Base-by-base conservation (phyloP, 2,329 filamentous ascomycete species). In the Coleophoma cylindrospora region DNA sequence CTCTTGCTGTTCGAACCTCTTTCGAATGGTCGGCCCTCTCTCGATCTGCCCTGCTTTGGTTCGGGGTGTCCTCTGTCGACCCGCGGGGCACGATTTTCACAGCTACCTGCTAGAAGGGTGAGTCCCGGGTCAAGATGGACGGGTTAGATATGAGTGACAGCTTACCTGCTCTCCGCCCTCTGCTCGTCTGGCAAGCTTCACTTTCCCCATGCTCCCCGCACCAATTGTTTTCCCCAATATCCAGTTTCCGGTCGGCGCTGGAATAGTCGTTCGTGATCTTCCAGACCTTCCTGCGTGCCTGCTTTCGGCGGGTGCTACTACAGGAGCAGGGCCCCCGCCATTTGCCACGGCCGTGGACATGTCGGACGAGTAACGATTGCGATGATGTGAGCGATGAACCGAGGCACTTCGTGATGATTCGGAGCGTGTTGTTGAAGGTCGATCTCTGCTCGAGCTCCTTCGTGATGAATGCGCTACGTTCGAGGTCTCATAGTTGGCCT, bases 181-280 rank as follows among this genome's bases (percentile, higher is more conserved):
- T 59, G 87, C 80, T 69, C 95, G 95, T 62, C 89, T 89, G 21
- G 94, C 94, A 58, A 99, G 76, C 73, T 97, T 97, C 55, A 99
- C 94, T 70, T 97, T 97, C 57, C 94, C 94, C 94, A 99, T 99
- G 69, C 92, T 97, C 46, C 94, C 94, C 48, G 91, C 91, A 53
- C 94, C 94, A 62, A 99, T 94, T 3, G 94, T 97, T 76, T 97
- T 97, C 52, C 92, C 92, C 47, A 99, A 76, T 50, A 91, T 84
- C 91, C 92, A 99, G 74, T 91, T 90, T 51, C 94, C 94, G 12
- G 91, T 91, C 43, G 87, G 84, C 3, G 91, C 91, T 47, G 88
- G 89, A 65, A 99, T 95, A 38, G 89, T 92, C 12, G 92, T 96
- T 62, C 83, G 77, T 49, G 81, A 77, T 58, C 78, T 78, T 52